Base-by-base conservation (phyloP, 2,329 filamentous ascomycete species). In the Fusarium gaditjirri region DNA sequence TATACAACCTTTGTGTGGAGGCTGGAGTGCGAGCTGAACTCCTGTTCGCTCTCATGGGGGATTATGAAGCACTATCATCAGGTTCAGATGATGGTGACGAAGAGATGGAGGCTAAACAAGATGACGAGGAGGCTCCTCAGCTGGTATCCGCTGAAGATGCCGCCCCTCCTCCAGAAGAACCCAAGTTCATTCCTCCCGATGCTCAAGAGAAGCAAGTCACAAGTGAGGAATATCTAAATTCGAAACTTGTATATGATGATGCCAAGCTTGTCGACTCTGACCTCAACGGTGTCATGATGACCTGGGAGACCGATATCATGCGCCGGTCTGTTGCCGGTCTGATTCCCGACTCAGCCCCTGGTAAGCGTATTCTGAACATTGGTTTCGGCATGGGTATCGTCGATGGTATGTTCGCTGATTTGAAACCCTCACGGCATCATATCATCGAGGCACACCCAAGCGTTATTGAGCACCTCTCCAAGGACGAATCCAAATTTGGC, bases 301-400 rank as follows among this genome's bases (percentile, higher is more conserved):
- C 91, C 42, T 97, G 94, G 94, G 94, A 97, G 81, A 92, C 91
- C 4, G 89, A 91, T 72, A 96, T 97, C 75, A 97, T 97, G 94
- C 88, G 88, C 66, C 87, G 89, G 55, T 94, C 92, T 60, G 93
- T 94, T 49, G 87, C 91, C 69, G 87, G 89, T 19, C 84, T 97
- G 2, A 85, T 91, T 9, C 84, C 84, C 0, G 77, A 83, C 46
- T 74, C 77, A 8, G 64, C 70, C 36, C 71, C 77, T 1, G 92
- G 91, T 4, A 88, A 92, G 72, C 88, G 90, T 49, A 89, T 96
- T 41, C 88, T 97, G 68, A 97, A 97, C 78, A 90, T 97, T 63
- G 94, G 94, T 10, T 95, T 97, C 76, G 94, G 94, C 10, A 96
- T 97, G 93, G 94, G 94, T 46, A 97, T 97, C 65, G 88, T 97